These are phyloP conservation scores for Citeromyces hawaiiensis DNA, from an alignment of 1,139 yeast species.

Conservation along the genomic window DNA sequence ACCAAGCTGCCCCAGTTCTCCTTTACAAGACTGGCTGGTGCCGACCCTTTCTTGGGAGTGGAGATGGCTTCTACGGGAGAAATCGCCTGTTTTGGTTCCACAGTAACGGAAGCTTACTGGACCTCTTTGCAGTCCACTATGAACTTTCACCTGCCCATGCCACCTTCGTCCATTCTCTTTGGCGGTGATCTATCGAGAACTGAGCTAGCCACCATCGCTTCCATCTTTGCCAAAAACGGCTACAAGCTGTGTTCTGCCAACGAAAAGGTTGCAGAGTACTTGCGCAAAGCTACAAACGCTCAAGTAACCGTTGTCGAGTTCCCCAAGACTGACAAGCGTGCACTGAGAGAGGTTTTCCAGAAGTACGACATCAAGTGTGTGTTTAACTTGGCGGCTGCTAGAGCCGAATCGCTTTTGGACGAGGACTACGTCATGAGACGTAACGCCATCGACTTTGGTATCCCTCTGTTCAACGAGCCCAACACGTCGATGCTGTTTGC, in stretches of 20 bases:
- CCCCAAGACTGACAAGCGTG: slow-evolving; percentile 89
- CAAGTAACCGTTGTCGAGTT: slow-evolving; percentile 61
- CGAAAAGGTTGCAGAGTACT: slow-evolving; percentile 55
- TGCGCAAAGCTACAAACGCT: slow-evolving; percentile 19
- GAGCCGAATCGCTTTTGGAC: slow-evolving; percentile 77
- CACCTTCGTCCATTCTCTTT: slow-evolving; percentile 79
- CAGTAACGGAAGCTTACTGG: slow-evolving; percentile 90
- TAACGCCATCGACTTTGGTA: slow-evolving; percentile 95
- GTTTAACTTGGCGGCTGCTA: slow-evolving; percentile 78
- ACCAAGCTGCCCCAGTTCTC: slow-evolving; percentile 97
- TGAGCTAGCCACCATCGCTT: slow-evolving; percentile 62
- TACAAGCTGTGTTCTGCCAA: slow-evolving; percentile 76
- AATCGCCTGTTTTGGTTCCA: slow-evolving; percentile 88
- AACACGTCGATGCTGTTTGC: slow-evolving; percentile 85
- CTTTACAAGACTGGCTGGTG: slow-evolving; percentile 95
- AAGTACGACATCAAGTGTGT: slow-evolving; percentile 74
- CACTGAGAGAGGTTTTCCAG: slow-evolving; percentile 85
- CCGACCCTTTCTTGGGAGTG: slow-evolving; percentile 96
- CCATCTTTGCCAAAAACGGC: slow-evolving; percentile 57
- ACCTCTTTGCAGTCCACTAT: slow-evolving; percentile 91
- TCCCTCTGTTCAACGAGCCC: slow-evolving; percentile 94
- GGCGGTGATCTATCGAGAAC: slow-evolving; percentile 83
- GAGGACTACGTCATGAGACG: slow-evolving; percentile 97
- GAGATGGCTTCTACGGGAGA: slow-evolving; percentile 99
- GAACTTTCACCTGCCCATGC: slow-evolving; percentile 89